These are phyloP conservation scores for Camillea tinctor DNA, from an alignment of 2,329 filamentous ascomycete species.

Conservation along the genomic window DNA sequence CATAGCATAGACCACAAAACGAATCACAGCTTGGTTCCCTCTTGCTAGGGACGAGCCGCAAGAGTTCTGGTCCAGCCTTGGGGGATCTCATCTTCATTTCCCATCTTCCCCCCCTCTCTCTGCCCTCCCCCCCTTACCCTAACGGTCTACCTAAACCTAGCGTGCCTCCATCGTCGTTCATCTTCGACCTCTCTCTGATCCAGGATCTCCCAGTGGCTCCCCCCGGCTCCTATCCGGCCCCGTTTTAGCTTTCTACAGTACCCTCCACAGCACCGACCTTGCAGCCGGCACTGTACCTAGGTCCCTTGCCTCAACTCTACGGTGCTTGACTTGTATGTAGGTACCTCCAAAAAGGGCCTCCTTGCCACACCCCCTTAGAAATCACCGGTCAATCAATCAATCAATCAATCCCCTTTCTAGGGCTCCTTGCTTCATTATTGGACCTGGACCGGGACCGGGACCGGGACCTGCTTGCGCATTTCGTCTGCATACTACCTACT, in stretches of 20 bases:
- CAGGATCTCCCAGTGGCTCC: not conserved
- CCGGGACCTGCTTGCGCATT: not conserved
- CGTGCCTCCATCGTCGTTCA: not conserved
- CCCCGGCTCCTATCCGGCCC: not conserved
- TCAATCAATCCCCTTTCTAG: not conserved
- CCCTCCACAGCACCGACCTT: not conserved
- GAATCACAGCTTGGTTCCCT: not conserved
- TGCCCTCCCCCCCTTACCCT: not conserved
- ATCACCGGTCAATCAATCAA: not conserved
- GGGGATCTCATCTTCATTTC: not conserved
- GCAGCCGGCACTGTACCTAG: not conserved
- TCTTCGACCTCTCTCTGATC: not conserved
- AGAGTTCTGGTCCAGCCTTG: not conserved
- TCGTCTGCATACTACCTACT: not conserved
- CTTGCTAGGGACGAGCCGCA: slow-evolving; percentile 6
- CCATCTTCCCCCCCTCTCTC: not conserved
- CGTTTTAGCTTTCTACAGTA: not conserved
- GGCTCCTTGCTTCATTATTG: not conserved
- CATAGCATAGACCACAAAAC: not conserved
- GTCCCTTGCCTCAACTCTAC: not conserved
- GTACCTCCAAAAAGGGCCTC: not conserved
- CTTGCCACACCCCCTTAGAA: not conserved
- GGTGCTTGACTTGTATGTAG: not conserved
- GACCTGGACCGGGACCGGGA: not conserved
- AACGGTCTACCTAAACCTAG: not conserved